Evolutionary conservation across 805 yeast species (phyloP), one percentile per base, ranked within the genome.

Genomic region (Candida qinlingensis): DNA sequence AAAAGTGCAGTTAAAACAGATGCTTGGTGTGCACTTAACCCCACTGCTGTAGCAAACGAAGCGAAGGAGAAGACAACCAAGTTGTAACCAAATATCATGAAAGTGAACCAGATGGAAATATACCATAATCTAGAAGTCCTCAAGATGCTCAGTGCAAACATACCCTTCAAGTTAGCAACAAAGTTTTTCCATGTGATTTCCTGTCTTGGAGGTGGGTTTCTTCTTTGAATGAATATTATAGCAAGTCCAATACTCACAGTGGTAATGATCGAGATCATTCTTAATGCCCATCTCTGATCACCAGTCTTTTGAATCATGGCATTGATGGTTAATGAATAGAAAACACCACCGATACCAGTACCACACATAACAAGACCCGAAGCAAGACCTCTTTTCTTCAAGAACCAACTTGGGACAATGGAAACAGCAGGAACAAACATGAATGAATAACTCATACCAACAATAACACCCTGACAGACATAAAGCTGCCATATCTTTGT

Each of bases 351-450:
- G 3, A 76, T 58, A 42, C 83, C 83, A 1, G 80, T 76, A 7
- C 83, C 83, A 12, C 74, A 56, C 19, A 73, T 58, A 2, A 74
- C 69, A 25, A 73, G 56, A 8, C 83, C 82, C 53, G 72, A 65
- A 1, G 81, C 79, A 12, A 74, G 61, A 3, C 82, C 82, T 54
- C 91, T 71, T 50, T 68, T 81, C 54, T 77, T 81, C 40, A 77
- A 64, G 61, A 86, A 86, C 85, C 87, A 85, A 47, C 80, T 87
- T 0, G 90, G 89, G 28, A 85, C 57, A 11, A 84, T 64, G 2
- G 80, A 72, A 25, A 80, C 66, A 5, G 79, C 80, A 1, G 92
- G 85, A 4, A 81, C 71, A 45, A 79, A 76, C 35, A 81, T 68
- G 12, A 80, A 60, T 0, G 87, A 80, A 35, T 71, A 70, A 0